Evolutionary conservation across 768 basidiomycete genomes (phyloP).

Genomic region (Lentinula detonsa): DNA sequence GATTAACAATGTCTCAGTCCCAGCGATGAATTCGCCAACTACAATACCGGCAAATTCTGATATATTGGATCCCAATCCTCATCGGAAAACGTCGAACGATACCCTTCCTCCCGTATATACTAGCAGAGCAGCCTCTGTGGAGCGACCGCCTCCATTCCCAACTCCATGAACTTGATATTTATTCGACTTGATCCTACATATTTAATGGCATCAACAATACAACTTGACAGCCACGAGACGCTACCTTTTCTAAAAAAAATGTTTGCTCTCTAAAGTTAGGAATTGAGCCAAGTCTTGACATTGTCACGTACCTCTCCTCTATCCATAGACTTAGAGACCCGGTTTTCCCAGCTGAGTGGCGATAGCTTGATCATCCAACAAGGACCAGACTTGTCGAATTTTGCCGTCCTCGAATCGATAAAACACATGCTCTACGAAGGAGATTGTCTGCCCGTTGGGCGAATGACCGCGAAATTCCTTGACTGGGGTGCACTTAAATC

Average conservation of each 20-base stretch:
- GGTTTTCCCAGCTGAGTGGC: not conserved
- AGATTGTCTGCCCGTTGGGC: not conserved
- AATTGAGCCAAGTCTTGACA: too few species aligned
- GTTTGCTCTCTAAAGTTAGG: too few species aligned
- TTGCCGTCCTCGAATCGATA: not conserved
- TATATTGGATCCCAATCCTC: not conserved
- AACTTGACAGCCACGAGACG: not conserved
- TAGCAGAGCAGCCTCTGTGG: not conserved
- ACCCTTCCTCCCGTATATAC: not conserved
- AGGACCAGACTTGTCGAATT: constrained; percentile 1
- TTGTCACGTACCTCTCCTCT: too few species aligned
- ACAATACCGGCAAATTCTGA: not conserved
- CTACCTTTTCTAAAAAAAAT: too few species aligned
- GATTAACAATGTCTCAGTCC: not conserved
- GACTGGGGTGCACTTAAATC: not conserved
- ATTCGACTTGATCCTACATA: not conserved
- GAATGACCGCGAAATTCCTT: not conserved
- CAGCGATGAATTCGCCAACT: not conserved
- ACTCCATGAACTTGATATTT: not conserved
- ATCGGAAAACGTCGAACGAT: not conserved
- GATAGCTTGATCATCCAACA: constrained; percentile 1
- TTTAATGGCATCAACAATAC: not conserved
- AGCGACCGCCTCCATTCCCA: not conserved
- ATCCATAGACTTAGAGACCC: not conserved
- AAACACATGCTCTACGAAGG: constrained; percentile 1